Evolutionary conservation across 352 stramenopile genomes (phyloP), one percentile per base, ranked within the genome.

Genomic region (Plasmopara muralis): DNA sequence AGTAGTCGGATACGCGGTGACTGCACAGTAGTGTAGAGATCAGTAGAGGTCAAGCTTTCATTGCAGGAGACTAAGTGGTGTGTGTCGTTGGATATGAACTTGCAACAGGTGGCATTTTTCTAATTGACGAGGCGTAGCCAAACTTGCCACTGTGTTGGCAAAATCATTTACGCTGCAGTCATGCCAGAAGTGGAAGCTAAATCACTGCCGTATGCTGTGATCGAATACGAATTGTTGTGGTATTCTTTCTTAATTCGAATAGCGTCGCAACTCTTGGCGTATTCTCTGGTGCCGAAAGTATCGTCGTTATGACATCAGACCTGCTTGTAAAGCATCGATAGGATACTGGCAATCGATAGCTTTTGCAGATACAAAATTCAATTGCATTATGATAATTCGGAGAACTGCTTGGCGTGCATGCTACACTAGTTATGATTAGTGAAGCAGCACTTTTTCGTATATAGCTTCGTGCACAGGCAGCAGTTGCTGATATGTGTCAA

Each of bases 401-500:
- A 35, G 2, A 12, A 35, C 31, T 35, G 6, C 10, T 35, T 12
- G 10, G 31, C 35, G 50, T 46, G 38, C 37, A 56, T 46, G 56
- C 49, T 57, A 59, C 49, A 40, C 33, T 45, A 35, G 20, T 25
- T 25, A 16, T 30, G 43, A 39, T 47, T 59, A 83, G 57, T 83
- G 56, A 10, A 88, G 62, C 40, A 62, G 59, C 39, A 91, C 62
- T 63, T 87, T 89, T 50, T 91, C 76, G 35, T 74, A 66, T 8
- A 83, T 55, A 18, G 72, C 68, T 55, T 87, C 72, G 25, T 65
- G 70, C 37, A 83, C 62, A 18, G 81, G 65, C 33, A 91, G 53
- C 18, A 87, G 62, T 44, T 89, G 81, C 57, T 91, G 81, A 62
- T 81, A 91, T 9, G 68, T 83, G 53, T 91, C 77, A 20, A 91